Percentiles rank a stretch among this genome's conserved stretches.
These are phyloP conservation scores for Metschnikowia gelsemii DNA, from an alignment of 805 yeast genomes.

Conservation along the genomic window DNA sequence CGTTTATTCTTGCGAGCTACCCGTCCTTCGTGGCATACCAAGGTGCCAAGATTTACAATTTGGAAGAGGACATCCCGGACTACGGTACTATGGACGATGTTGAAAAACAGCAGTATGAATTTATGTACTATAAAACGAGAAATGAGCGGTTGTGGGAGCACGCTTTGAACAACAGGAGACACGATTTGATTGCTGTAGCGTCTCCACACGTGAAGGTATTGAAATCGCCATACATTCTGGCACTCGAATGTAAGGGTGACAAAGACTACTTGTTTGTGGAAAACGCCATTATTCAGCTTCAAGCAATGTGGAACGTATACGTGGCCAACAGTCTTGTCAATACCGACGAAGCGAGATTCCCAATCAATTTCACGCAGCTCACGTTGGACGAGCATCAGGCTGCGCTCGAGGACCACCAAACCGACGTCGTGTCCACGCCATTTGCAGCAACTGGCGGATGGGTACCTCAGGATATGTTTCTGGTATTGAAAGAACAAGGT, in stretches of 20 bases:
- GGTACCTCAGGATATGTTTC: slow-evolving; percentile 94
- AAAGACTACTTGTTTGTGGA: slow-evolving; percentile 65
- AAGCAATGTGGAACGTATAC: slow-evolving; percentile 67
- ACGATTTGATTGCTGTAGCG: slow-evolving; percentile 73
- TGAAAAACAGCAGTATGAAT: slow-evolving; percentile 78
- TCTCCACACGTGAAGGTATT: slow-evolving; percentile 79
- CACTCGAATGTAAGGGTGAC: slow-evolving; percentile 56
- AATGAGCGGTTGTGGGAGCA: slow-evolving; percentile 88
- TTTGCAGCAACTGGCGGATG: slow-evolving; percentile 91
- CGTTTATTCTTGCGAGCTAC: slow-evolving; percentile 72
- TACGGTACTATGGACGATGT: slow-evolving; percentile 64
- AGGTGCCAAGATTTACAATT: slow-evolving; percentile 82
- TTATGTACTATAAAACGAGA: slow-evolving; percentile 86
- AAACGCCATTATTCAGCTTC: slow-evolving; percentile 62
- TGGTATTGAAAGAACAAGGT: slow-evolving; percentile 64
- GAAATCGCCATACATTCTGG: slow-evolving; percentile 61
- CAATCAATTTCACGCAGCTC: slow-evolving; percentile 58
- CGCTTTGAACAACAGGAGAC: slow-evolving; percentile 61
- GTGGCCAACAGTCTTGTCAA: slow-evolving; percentile 56
- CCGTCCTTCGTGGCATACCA: slow-evolving; percentile 85
- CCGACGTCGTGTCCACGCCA: slow-evolving; percentile 66
- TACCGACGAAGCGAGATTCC: slow-evolving; percentile 45
- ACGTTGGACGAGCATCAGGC: slow-evolving; percentile 58
- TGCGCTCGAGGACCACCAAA: slow-evolving; percentile 65
- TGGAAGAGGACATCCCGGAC: slow-evolving; percentile 71